Percentiles rank a stretch among this genome's conserved stretches.
These are phyloP conservation scores for Lyophyllum decastes DNA, from an alignment of 768 basidiomycete species.

Conservation along the genomic window DNA sequence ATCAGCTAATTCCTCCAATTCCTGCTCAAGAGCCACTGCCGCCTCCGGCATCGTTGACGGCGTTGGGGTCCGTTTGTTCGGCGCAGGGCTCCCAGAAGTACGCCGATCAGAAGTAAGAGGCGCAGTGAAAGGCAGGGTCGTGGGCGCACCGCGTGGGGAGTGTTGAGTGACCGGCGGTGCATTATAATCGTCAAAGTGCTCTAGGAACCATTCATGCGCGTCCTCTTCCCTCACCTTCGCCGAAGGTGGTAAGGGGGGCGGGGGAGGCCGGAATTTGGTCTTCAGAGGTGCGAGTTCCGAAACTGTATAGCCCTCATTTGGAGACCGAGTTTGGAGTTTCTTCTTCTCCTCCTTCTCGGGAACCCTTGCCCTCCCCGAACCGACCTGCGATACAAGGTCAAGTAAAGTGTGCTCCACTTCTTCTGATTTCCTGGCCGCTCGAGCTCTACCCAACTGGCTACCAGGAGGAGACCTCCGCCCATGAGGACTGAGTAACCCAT, in stretches of 20 bases:
- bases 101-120: slow-evolving; percentile 7
- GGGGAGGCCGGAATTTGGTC: slow-evolving; percentile 11
- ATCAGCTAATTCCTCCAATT: slow-evolving; percentile 31
- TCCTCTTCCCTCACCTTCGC: slow-evolving; percentile 44
- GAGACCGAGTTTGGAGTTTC: slow-evolving; percentile 14
- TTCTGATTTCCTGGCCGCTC: slow-evolving; percentile 46
- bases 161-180: slow-evolving; percentile 15
- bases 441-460: slow-evolving; percentile 46
- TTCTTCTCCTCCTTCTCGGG: slow-evolving; percentile 9
- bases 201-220: slow-evolving; percentile 61
- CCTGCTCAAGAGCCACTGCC: slow-evolving; percentile 44
- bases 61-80: slow-evolving; percentile 18
- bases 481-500: slow-evolving; percentile 28
- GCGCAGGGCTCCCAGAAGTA: slow-evolving; percentile 6
- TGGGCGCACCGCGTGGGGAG: slow-evolving; percentile 27
- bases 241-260: slow-evolving; percentile 6
- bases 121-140: slow-evolving; percentile 25
- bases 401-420: slow-evolving; percentile 23
- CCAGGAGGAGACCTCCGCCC: slow-evolving; percentile 50
- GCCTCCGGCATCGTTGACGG: slow-evolving; percentile 30
- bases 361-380: slow-evolving; percentile 7
- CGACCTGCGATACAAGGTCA: slow-evolving; percentile 9
- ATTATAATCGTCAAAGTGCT: slow-evolving; percentile 48
- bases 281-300: background rate
- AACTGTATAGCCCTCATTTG: background rate